Conservation (phyloP, 768 basidiomycete species). For the Mycena venus region DNA sequence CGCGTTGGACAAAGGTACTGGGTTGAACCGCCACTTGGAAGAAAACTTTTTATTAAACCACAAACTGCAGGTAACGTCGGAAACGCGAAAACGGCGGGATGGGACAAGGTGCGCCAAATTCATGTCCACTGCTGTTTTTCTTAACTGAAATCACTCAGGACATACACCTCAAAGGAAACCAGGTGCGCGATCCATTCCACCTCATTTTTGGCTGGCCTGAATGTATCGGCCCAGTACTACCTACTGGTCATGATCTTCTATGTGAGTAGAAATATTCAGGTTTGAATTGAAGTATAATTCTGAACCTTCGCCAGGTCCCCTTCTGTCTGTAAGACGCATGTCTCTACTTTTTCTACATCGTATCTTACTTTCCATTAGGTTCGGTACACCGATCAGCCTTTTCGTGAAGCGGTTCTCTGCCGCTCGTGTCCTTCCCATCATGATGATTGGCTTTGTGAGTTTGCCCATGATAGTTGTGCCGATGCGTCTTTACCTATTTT, state of each 20-base stretch:
- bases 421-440: slow-evolving; percentile 59
- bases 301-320: slow-evolving; percentile 47
- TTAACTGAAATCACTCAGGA: slow-evolving; percentile 43
- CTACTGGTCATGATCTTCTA: slow-evolving; percentile 64
- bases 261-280: slow-evolving; percentile 38
- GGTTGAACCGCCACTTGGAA: neutral
- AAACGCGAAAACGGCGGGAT: slow-evolving; percentile 66
- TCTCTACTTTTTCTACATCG: neutral
- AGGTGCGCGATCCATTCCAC: slow-evolving; percentile 41
- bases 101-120: slow-evolving; percentile 54
- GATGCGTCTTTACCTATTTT: neutral
- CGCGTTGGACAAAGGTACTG: slow-evolving; percentile 55
- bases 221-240: slow-evolving; percentile 55
- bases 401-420: slow-evolving; percentile 64
- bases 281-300: neutral
- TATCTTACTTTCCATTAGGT: slow-evolving; percentile 42
- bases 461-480: neutral
- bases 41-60: neutral
- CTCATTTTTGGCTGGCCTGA: neutral
- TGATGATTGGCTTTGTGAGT: slow-evolving; percentile 66
- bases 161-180: slow-evolving; percentile 58
- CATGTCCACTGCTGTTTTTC: neutral
- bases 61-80: slow-evolving; percentile 54
- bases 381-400: slow-evolving; percentile 63
- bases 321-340: slow-evolving; percentile 57